These are phyloP conservation scores for Laburnicola sp. DNA, from an alignment of 2,329 filamentous ascomycete species.

Conservation along the genomic window DNA sequence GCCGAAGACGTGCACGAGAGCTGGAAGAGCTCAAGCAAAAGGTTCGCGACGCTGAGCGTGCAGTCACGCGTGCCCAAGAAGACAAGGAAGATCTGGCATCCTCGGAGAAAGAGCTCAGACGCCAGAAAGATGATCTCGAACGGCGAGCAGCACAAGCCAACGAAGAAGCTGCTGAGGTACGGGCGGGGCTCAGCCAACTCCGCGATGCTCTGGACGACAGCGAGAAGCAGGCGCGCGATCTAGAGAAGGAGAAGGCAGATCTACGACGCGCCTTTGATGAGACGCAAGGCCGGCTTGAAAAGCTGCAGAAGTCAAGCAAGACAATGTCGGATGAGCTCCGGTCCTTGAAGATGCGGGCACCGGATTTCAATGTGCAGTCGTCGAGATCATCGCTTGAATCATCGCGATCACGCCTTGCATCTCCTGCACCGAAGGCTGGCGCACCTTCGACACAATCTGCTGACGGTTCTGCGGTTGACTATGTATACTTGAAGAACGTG, in stretches of 20 bases:
- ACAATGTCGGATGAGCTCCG: conserved; percentile 63
- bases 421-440: conserved; percentile 50
- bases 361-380: conserved; percentile 55
- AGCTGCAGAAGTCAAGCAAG: conserved; percentile 70
- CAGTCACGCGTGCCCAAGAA: conserved; percentile 68
- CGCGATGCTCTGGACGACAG: conserved; percentile 82
- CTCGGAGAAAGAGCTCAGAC: conserved; percentile 73
- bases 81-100: conserved; percentile 79
- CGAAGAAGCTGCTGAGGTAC: conserved; percentile 75
- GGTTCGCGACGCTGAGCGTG: conserved; percentile 78
- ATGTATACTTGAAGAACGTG: conserved; percentile 78
- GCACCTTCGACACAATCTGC: conserved; percentile 29
- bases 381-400: conserved; percentile 64
- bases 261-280: conserved; percentile 78
- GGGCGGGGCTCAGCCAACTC: conserved; percentile 74
- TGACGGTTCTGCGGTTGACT: conserved; percentile 54
- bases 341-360: conserved; percentile 48
- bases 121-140: conserved; percentile 75
- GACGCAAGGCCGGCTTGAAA: conserved; percentile 74
- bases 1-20: conserved; percentile 76
- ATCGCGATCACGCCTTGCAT: conserved; percentile 50
- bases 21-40: conserved; percentile 81
- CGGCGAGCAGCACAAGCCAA: conserved; percentile 67
- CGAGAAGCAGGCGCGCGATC: conserved; percentile 79
- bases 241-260: conserved; percentile 79